phyloP scores from a whole-genome alignment of 2,329 filamentous ascomycete species.

The Talaromyces sp. region DNA sequence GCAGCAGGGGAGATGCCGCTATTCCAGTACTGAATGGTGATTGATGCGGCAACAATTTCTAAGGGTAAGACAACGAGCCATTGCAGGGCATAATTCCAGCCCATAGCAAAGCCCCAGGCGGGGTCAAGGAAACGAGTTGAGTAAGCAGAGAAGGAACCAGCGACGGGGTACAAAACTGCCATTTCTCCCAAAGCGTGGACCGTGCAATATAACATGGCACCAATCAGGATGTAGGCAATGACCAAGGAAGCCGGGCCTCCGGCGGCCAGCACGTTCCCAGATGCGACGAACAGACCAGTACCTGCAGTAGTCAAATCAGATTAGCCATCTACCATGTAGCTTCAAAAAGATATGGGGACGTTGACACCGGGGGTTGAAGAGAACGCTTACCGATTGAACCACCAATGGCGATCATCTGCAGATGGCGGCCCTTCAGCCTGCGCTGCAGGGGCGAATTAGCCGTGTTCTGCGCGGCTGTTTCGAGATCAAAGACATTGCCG shows the following conservation, averaged over 20 bases:
- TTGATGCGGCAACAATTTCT: conserved; percentile 80
- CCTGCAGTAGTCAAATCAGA: conserved; percentile 43
- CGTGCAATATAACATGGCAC: conserved; percentile 85
- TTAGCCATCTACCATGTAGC: neutral
- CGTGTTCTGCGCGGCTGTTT: conserved; percentile 59
- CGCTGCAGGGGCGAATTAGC: conserved; percentile 71
- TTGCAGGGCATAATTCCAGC: conserved; percentile 88
- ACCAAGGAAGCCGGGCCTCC: conserved; percentile 77
- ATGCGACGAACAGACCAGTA: conserved; percentile 83
- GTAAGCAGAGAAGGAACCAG: conserved; percentile 87
- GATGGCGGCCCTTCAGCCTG: conserved; percentile 75
- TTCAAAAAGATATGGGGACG: too few species aligned
- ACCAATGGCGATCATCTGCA: conserved; percentile 97
- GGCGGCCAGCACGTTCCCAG: conserved; percentile 64
- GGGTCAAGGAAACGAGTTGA: conserved; percentile 90
- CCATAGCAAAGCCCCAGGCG: conserved; percentile 93
- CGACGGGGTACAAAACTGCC: conserved; percentile 83
- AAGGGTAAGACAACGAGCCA: conserved; percentile 82
- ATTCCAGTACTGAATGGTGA: conserved; percentile 81
- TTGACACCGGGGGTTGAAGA: too few species aligned
- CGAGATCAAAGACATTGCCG: conserved; percentile 60
- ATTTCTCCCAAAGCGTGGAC: conserved; percentile 90
- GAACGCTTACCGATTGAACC: conserved; percentile 68
- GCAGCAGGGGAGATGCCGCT: conserved; percentile 62
- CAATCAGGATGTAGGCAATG: conserved; percentile 74